These are phyloP conservation scores for Spathaspora boniae DNA, from an alignment of 805 yeast genomes.

Conservation along the genomic window DNA sequence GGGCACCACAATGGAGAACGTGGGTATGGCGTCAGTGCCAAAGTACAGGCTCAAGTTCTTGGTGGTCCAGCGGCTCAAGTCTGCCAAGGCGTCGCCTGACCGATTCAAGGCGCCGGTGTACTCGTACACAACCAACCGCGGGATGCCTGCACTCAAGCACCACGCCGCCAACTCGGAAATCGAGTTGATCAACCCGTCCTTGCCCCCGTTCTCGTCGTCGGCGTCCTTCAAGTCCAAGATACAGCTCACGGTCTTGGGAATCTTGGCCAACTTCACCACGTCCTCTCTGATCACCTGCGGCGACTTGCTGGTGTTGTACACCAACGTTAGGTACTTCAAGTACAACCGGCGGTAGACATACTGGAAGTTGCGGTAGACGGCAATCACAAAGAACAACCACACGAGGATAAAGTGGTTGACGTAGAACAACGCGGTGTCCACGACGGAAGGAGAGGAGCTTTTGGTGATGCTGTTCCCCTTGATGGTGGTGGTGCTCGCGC, in stretches of 20 bases:
- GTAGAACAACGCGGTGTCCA: slow-evolving; percentile 8
- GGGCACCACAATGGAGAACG: slow-evolving; percentile 60
- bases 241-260: slow-evolving; percentile 74
- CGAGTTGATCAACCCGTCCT: slow-evolving; percentile 74
- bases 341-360: slow-evolving; percentile 49
- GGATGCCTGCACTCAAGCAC: slow-evolving; percentile 87
- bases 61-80: slow-evolving; percentile 53
- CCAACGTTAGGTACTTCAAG: slow-evolving; percentile 56
- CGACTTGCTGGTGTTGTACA: slow-evolving; percentile 66
- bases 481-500: background rate
- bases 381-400: slow-evolving; percentile 51
- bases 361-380: slow-evolving; percentile 52
- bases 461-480: background rate
- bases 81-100: slow-evolving; percentile 31
- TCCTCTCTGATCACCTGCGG: slow-evolving; percentile 88
- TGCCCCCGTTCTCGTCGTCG: slow-evolving; percentile 86
- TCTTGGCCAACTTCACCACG: slow-evolving; percentile 64
- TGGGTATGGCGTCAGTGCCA: slow-evolving; percentile 68
- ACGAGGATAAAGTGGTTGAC: slow-evolving; percentile 50
- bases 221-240: slow-evolving; percentile 71
- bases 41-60: slow-evolving; percentile 66
- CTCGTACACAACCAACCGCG: slow-evolving; percentile 72
- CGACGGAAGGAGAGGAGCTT: background rate
- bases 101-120: slow-evolving; percentile 64
- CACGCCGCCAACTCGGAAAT: slow-evolving; percentile 78